Evolutionary conservation across 2,329 filamentous ascomycete species (phyloP), one percentile per base, ranked within the genome.

Genomic region (Alternaria atra): DNA sequence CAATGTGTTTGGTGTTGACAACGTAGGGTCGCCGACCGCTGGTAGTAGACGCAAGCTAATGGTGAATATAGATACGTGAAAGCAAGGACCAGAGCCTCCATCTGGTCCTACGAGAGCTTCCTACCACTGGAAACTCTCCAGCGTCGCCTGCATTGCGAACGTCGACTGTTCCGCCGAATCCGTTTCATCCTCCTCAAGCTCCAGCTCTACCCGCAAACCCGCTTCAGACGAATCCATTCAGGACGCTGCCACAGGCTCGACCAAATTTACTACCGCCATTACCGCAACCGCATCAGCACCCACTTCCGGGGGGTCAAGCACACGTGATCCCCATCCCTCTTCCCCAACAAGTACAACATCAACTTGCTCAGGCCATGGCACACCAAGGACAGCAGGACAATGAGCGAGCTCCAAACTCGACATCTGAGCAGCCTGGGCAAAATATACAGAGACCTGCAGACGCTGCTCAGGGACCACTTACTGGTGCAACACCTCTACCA

Each of bases 1-100:
- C 30, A 78, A 81, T 35, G 78, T 87, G 4, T 80, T 89, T 62
- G 83, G 84, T 40, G 75, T 81, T 15, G 78, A 82, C 32, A 79
- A 82, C 63, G 85, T 87, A 71, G 71, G 84, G 66, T 6, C 23
- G 23, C 9, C 20, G 10, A 20, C 30, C 17, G 25, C 40, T 5
- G 12, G 27, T 7, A 6, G 15, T 29, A 29, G 12, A 50, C 35
- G 25, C 7, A 35, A 29, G 57, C 66, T 67, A 53, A 76, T 62
- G 15, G 58, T n/a, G 43, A 58, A 37, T 32, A 25, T 58, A 80
- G 77, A 72, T 80, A 37, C 72, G 72, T 53, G 71, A 74, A n/a
- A 74, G 68, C 56, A 73, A 61, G 50, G 73, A 76, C 52, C 77
- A 79, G 53, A 79, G 69, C 65, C 69, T 80, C 15, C 78, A 80